Percentiles rank a stretch among this genome's conserved stretches.
phyloP scores from a whole-genome alignment of 2,329 filamentous ascomycete species.

The Emergomyces orientalis region DNA sequence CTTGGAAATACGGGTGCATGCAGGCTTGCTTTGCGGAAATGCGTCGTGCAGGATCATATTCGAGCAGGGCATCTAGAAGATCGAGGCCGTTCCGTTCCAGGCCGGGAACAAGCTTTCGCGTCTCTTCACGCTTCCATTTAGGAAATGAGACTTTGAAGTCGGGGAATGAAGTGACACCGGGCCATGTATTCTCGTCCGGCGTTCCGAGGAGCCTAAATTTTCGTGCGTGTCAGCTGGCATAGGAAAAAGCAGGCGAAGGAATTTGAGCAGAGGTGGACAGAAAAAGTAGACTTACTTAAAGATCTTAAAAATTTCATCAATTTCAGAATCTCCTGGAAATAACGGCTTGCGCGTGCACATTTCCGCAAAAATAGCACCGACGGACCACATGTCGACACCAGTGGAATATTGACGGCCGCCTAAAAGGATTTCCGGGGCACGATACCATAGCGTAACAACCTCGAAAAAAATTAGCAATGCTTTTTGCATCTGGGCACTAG shows the following conservation, averaged over 20 bases:
- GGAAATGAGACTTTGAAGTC: slow-evolving; percentile 90
- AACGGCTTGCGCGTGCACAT: slow-evolving; percentile 92
- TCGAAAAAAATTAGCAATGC: slow-evolving; percentile 22
- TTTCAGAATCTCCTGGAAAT: slow-evolving; percentile 86
- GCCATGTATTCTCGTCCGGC: slow-evolving; percentile 72
- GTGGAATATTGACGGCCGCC: slow-evolving; percentile 89
- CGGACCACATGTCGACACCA: slow-evolving; percentile 92
- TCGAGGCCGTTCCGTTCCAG: slow-evolving; percentile 54
- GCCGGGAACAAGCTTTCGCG: slow-evolving; percentile 56
- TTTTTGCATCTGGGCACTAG: not conserved
- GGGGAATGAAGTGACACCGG: slow-evolving; percentile 86
- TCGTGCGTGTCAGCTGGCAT: slow-evolving; percentile 2
- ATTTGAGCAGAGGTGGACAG: slow-evolving; percentile 19
- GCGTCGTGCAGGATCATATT: slow-evolving; percentile 77
- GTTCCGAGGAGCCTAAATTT: slow-evolving; percentile 62
- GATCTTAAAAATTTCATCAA: slow-evolving; percentile 90
- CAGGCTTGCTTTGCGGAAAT: slow-evolving; percentile 85
- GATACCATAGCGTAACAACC: slow-evolving; percentile 91
- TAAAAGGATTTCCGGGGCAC: slow-evolving; percentile 79
- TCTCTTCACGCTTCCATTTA: slow-evolving; percentile 70
- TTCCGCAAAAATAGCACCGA: slow-evolving; percentile 89
- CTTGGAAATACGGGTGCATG: slow-evolving; percentile 70
- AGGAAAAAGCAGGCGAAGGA: not conserved
- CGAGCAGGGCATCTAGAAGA: slow-evolving; percentile 57
- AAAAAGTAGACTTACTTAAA: slow-evolving; percentile 56